Conservation (phyloP, 164 flowering plant species). For the Sedum album region DNA sequence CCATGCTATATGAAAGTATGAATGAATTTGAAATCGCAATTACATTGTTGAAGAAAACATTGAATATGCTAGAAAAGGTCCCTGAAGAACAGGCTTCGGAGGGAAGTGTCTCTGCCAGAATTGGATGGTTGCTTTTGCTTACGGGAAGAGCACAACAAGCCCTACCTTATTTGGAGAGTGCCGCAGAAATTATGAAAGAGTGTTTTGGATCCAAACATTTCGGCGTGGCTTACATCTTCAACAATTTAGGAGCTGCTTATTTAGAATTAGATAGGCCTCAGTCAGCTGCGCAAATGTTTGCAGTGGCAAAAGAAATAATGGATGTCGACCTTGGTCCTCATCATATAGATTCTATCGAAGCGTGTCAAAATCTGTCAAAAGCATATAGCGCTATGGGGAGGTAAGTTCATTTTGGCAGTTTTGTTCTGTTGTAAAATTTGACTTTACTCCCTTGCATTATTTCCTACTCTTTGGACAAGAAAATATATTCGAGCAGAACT, state of each 20-base stretch:
- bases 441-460: neutral
- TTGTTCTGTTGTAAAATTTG: neutral
- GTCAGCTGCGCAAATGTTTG: slow-evolving; percentile 92
- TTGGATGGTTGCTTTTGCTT: slow-evolving; percentile 81
- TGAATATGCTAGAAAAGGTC: slow-evolving; percentile 44
- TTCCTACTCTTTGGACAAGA: neutral
- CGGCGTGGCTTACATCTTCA: slow-evolving; percentile 86
- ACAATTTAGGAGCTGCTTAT: slow-evolving; percentile 91
- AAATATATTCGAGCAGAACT: neutral
- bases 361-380: slow-evolving; percentile 88
- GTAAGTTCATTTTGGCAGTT: slow-evolving; percentile 24
- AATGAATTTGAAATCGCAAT: slow-evolving; percentile 76
- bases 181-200: slow-evolving; percentile 67
- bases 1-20: slow-evolving; percentile 80
- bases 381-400: slow-evolving; percentile 74
- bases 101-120: slow-evolving; percentile 68
- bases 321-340: slow-evolving; percentile 85
- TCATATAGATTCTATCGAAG: slow-evolving; percentile 77
- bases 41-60: slow-evolving; percentile 48
- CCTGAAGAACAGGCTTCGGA: slow-evolving; percentile 81
- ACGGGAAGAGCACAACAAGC: slow-evolving; percentile 74
- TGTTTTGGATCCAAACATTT: slow-evolving; percentile 85
- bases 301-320: slow-evolving; percentile 88
- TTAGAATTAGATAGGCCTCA: slow-evolving; percentile 81
- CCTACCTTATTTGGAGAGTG: slow-evolving; percentile 81